Evolutionary conservation across 192 early-diverging fungal species (phyloP), one percentile per base, ranked within the genome.

Genomic region (Chytriomyces sp.): DNA sequence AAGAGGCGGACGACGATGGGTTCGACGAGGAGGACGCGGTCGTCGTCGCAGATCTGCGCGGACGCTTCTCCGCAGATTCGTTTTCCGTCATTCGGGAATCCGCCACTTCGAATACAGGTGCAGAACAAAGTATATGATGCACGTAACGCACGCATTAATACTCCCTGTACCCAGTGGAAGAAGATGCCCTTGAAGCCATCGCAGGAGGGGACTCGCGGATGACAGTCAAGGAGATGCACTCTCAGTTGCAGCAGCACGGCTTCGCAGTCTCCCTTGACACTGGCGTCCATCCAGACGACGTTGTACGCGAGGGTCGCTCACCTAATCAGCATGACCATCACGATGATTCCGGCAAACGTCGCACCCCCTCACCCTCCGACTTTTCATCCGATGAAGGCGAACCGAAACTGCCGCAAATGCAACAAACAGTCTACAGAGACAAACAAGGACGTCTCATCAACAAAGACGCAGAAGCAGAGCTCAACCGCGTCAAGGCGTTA

Each of bases 401-500:
- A n/a, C n/a, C n/a, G n/a, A n/a, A n/a, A n/a, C n/a, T n/a, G n/a
- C n/a, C n/a, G n/a, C n/a, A n/a, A n/a, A n/a, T n/a, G n/a, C n/a
- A n/a, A n/a, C n/a, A n/a, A n/a, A 91, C 89, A 5, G 80, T 92
- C 26, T 85, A 91, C 70, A 85, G 91, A 55, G 87, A 89, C 72
- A 85, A 85, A 66, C 76, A 74, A 0, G 91, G 91, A 17, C 75
- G 80, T 34, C 77, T 73, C 39, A 76, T 84, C 54, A 82, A 92
- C 55, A 67, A 85, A 3, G 86, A 81, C n/a, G 73, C 70, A 17
- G 73, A 79, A 58, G 58, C 73, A 28, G 79, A 78, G 14, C 80
- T 82, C 17, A 73, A 78, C 62, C 62, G 65, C 17, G 40, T 52
- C 6, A 79, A 75, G 26, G 58, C 66, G 49, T 59, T 78, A 28